Percentiles rank a stretch among this genome's conserved stretches.
These are phyloP conservation scores for Boletus barrowsii DNA, from an alignment of 768 basidiomycete genomes.

Conservation along the genomic window DNA sequence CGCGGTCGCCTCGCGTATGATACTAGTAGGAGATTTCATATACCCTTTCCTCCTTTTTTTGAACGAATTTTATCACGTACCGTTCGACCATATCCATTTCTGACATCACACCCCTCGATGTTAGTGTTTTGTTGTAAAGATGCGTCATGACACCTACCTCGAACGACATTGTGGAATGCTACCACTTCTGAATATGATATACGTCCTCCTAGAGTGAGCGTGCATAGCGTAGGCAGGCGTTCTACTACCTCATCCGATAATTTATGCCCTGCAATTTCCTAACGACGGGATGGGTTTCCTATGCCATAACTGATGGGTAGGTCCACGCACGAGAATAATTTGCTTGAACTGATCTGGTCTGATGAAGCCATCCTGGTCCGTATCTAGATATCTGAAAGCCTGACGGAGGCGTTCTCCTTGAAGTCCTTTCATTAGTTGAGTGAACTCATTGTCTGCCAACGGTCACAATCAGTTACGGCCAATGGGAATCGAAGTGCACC, in stretches of 20 bases:
- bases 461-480: conserved; percentile 4
- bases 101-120: conserved; percentile 2
- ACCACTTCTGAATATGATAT: conserved; percentile 96
- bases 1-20: conserved; percentile 85
- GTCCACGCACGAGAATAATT: conserved; percentile 78
- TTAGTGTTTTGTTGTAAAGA: conserved; percentile 2
- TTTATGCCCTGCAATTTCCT: conserved; percentile 98
- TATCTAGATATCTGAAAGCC: conserved; percentile 89
- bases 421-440: conserved; percentile 96
- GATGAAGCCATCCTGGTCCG: conserved; percentile 92
- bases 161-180: conserved; percentile 95
- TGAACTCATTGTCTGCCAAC: conserved; percentile 85
- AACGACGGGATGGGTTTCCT: background rate
- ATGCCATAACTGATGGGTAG: background rate
- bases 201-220: conserved; percentile 80
- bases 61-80: conserved; percentile 30
- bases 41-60: background rate
- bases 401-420: conserved; percentile 97
- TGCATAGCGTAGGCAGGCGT: conserved; percentile 87
- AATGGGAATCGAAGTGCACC: conserved; percentile 28
- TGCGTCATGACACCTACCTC: conserved; percentile 51
- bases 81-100: conserved; percentile 98
- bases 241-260: conserved; percentile 92
- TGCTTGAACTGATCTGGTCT: conserved; percentile 89
- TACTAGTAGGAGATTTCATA: conserved; percentile 39